Percentiles rank a stretch among this genome's conserved stretches.
Conservation (phyloP, 2,329 filamentous ascomycete genomes). For the Pestalotiopsis sp. region DNA sequence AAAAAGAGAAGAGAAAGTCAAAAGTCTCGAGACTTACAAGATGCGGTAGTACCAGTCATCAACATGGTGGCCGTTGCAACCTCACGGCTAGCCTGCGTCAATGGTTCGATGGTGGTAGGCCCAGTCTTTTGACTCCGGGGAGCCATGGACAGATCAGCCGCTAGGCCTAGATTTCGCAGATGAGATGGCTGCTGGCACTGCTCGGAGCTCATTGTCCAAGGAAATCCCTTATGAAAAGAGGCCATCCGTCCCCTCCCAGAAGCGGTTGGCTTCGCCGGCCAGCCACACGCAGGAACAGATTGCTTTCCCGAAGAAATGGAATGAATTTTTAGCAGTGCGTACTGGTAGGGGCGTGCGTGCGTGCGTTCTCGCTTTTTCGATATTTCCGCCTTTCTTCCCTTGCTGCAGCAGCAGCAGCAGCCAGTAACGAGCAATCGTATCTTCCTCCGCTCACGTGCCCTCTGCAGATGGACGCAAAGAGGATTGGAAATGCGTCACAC, state of each 20-base stretch:
- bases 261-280: background rate
- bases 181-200: background rate
- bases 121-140: slow-evolving; percentile 19
- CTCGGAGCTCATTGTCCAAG: background rate
- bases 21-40: background rate
- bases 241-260: background rate
- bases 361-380: background rate
- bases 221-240: background rate
- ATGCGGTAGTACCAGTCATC: background rate
- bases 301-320: slow-evolving; percentile 1
- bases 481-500: background rate
- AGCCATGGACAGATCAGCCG: slow-evolving; percentile 22
- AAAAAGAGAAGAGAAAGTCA: too few species aligned
- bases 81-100: background rate
- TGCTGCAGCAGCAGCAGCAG: background rate
- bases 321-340: background rate
- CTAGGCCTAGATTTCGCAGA: slow-evolving; percentile 23
- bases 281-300: slow-evolving; percentile 7
- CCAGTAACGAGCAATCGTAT: background rate
- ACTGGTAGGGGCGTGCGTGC: too few species aligned
- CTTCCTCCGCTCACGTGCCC: background rate
- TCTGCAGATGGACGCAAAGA: background rate
- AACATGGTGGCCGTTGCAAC: background rate
- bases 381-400: background rate
- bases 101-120: background rate